Conservation (phyloP, 148 eudicot species). For the Agrostemma githago region DNA sequence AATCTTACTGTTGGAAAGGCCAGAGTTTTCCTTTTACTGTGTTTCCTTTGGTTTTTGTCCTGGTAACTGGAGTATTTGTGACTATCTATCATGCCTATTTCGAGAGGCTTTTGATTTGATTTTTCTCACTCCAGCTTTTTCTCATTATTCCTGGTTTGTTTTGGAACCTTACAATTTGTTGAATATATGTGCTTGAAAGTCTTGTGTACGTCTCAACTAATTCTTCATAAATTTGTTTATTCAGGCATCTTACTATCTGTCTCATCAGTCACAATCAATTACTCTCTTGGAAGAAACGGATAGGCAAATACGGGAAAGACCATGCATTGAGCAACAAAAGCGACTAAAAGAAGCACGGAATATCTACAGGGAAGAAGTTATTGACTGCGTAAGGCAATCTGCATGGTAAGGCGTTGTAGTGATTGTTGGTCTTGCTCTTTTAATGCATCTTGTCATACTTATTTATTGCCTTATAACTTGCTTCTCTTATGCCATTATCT, state of each 20-base stretch:
- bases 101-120: background rate
- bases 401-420: conserved; percentile 58
- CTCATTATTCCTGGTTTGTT: background rate
- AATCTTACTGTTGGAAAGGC: background rate
- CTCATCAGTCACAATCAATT: conserved; percentile 80
- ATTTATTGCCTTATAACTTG: background rate
- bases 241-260: conserved; percentile 86
- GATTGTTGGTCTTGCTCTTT: background rate
- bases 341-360: conserved; percentile 86
- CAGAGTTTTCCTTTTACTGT: background rate
- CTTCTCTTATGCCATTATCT: background rate
- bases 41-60: background rate
- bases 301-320: conserved; percentile 71
- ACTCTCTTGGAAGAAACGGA: conserved; percentile 85
- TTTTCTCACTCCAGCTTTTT: background rate
- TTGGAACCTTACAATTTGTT: background rate
- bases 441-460: background rate
- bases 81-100: background rate
- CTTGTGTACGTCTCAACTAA: background rate
- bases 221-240: conserved; percentile 14
- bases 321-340: conserved; percentile 65
- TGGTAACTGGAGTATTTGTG: background rate
- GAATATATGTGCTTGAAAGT: background rate
- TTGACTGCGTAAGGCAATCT: conserved; percentile 71
- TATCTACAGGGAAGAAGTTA: conserved; percentile 79